Evolutionary conservation across 495 filamentous ascomycete genomes (phyloP), one percentile per base, ranked within the genome.

Genomic region (Astrocystis sublimbata): DNA sequence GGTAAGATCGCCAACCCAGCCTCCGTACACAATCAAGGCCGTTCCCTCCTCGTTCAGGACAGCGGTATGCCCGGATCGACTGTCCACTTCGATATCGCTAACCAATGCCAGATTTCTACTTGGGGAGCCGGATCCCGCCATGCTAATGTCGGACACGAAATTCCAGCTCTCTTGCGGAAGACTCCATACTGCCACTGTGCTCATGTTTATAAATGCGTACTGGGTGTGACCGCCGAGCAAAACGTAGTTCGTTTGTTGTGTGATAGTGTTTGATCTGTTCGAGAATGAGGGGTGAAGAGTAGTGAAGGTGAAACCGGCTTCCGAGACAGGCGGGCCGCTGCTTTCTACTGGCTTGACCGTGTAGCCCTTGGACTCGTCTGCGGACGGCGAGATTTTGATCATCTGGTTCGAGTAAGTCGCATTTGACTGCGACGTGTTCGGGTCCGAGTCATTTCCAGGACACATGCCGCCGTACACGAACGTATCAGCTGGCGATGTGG

Each of bases 391-490:
- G 3, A 92, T 69, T 31, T 76, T 78, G 47, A 90, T 74, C 89
- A 93, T 90, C 9, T 77, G 75, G 68, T 91, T 91, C 4, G 91
- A 91, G 72, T 97, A 97, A 38, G 83, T 81, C 0, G 90, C 91
- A 0, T 80, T 69, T 13, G 83, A 80, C 40, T 89, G 81, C 83
- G 88, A 88, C 17, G 76, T 71, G 6, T 76, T 70, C 4, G 65
- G 62, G 10, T 78, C 76, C 3, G 76, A 66, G 35, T 76, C 77
- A 12, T 74, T 61, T 24, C 73, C 79, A 0, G 91, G 90, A 68
- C 92, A 97, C 92, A 96, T 94, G 50, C 92, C 92, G 36, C 91
- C 92, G 77, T 94, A 96, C 51, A 88, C 69, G 68, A 90, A 96
- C 35, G 91, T 76, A n/a, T 65, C 77, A 30, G 68, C 79, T 56